Percentiles rank a stretch among this genome's conserved stretches.
phyloP scores from a whole-genome alignment of 805 yeast genomes.

The Brettanomyces naardenensis region DNA sequence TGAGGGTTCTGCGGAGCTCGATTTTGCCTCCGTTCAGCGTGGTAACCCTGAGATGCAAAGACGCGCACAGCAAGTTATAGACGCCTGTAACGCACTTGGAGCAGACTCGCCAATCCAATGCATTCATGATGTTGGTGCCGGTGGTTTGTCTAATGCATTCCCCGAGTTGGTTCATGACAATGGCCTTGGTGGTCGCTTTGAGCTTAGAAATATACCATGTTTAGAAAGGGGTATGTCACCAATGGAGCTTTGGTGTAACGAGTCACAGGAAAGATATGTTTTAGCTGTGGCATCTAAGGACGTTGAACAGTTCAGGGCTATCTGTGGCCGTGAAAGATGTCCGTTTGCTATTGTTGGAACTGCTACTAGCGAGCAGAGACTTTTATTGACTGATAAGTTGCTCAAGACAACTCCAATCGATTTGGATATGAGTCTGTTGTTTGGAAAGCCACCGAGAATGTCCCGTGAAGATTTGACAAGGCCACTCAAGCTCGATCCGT shows the following conservation, averaged over 20 bases:
- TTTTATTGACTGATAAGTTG: constrained; percentile 72
- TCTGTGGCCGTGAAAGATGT: constrained; percentile 93
- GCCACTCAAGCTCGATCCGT: constrained; percentile 41
- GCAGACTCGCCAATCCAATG: constrained; percentile 75
- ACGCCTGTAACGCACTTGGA: constrained; percentile 84
- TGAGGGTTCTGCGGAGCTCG: constrained; percentile 91
- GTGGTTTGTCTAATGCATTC: constrained; percentile 94
- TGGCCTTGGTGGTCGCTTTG: constrained; percentile 89
- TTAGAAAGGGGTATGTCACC: constrained; percentile 99
- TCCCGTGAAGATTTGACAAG: constrained; percentile 63
- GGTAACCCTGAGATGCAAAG: constrained; percentile 99
- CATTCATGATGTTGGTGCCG: constrained; percentile 99
- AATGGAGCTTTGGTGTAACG: constrained; percentile 99
- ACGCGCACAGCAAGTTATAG: constrained; percentile 97
- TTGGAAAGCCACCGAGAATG: constrained; percentile 97
- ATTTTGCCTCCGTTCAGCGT: constrained; percentile 98
- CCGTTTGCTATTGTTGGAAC: constrained; percentile 93
- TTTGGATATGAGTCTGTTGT: constrained; percentile 87
- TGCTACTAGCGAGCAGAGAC: constrained; percentile 81
- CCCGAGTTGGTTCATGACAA: constrained; percentile 98
- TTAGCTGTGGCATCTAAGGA: constrained; percentile 82
- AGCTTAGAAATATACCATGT: constrained; percentile 81
- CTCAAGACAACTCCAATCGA: constrained; percentile 85
- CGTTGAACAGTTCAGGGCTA: constrained; percentile 58
- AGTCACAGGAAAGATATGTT: constrained; percentile 97